phyloP scores from a whole-genome alignment of 169 alveolate species.

The Eimeria acervulina region DNA sequence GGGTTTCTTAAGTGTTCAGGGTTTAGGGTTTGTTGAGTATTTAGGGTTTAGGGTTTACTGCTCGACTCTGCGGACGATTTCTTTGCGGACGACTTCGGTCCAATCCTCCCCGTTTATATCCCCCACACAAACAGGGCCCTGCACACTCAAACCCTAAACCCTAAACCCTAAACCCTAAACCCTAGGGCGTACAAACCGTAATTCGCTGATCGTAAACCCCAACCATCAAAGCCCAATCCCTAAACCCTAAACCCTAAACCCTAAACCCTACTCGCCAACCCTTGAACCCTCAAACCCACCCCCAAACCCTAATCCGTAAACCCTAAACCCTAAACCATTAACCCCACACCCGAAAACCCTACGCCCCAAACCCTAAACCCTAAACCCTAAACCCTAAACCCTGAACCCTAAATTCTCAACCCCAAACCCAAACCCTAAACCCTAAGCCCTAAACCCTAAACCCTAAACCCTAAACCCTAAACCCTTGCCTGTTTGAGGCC shows the following conservation, averaged over 20 bases:
- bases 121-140: slow-evolving; percentile 82
- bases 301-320: too few relatives aligned
- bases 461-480: background rate
- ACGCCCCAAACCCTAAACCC: background rate
- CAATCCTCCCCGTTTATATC: slow-evolving; percentile 6
- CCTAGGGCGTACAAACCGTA: too few relatives aligned
- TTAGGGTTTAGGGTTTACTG: slow-evolving; percentile 22
- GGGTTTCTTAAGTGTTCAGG: background rate
- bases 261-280: too few relatives aligned
- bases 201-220: too few relatives aligned
- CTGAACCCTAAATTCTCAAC: too few relatives aligned
- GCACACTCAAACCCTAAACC: background rate
- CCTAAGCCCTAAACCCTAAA: background rate
- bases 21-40: background rate
- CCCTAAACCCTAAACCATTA: too few relatives aligned
- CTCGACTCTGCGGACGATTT: slow-evolving; percentile 47
- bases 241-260: too few relatives aligned
- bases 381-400: background rate
- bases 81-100: slow-evolving; percentile 71
- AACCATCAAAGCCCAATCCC: too few relatives aligned
- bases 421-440: background rate
- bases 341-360: too few relatives aligned
- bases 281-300: too few relatives aligned
- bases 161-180: background rate
- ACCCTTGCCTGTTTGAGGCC: slow-evolving; percentile 85